Conservation (phyloP, 192 early-diverging fungal species). For the Glomus cerebriforme region DNA sequence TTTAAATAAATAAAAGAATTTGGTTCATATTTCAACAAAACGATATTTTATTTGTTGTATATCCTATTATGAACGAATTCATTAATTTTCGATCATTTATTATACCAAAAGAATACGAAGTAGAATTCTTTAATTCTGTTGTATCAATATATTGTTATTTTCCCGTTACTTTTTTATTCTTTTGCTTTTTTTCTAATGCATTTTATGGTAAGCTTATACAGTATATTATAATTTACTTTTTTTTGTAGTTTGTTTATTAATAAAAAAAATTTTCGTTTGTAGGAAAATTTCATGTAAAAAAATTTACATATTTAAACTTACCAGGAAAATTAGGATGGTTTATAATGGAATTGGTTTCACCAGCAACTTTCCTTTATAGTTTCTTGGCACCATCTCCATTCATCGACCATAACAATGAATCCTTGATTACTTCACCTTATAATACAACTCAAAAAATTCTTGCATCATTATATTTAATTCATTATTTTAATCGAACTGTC, state of each 20-base stretch:
- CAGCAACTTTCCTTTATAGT: slow-evolving; percentile 30
- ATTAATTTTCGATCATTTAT: background rate
- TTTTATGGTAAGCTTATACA: slow-evolving; percentile 35
- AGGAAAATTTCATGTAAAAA: slow-evolving; percentile 29
- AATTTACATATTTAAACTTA: slow-evolving; percentile 24
- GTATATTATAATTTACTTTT: background rate
- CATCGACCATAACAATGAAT: background rate
- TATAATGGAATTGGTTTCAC: slow-evolving; percentile 42
- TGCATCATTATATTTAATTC: slow-evolving; percentile 33
- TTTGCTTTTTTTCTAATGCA: slow-evolving; percentile 32
- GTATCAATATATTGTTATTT: slow-evolving; percentile 25
- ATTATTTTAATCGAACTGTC: slow-evolving; percentile 41
- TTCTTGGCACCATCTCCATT: background rate
- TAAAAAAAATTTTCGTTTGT: background rate
- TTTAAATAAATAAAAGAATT: too few species aligned
- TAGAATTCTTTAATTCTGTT: slow-evolving; percentile 18
- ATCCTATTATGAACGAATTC: too few species aligned
- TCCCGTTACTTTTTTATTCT: slow-evolving; percentile 16
- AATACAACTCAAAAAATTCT: slow-evolving; percentile 33
- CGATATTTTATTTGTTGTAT: too few species aligned
- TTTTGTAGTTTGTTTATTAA: background rate
- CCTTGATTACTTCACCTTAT: background rate
- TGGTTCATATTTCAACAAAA: too few species aligned
- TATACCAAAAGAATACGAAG: background rate
- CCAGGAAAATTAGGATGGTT: slow-evolving; percentile 40